phyloP scores from a whole-genome alignment of 768 basidiomycete species.

The Rhodotorula sphaerocarpa region DNA sequence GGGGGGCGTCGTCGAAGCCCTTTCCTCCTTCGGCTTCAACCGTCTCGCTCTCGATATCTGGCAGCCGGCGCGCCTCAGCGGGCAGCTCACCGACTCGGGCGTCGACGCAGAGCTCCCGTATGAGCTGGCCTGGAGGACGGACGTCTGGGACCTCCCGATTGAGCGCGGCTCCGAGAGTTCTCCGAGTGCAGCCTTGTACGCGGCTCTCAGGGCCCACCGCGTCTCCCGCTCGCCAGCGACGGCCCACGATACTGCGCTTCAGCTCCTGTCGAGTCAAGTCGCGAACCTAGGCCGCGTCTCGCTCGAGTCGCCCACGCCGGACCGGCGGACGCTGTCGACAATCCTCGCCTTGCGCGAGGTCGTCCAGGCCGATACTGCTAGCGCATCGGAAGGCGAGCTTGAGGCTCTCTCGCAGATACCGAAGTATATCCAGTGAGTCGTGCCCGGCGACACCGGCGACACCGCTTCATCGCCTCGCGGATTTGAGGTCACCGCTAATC shows the following conservation, averaged over 20 bases:
- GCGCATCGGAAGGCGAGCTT: no score
- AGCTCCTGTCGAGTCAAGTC: slow-evolving; percentile 56
- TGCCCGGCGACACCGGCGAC: no score
- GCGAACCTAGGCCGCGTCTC: slow-evolving; percentile 57
- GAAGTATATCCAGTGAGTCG: no score
- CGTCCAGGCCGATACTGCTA: not conserved
- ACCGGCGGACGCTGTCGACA: slow-evolving; percentile 59
- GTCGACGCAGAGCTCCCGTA: slow-evolving; percentile 52
- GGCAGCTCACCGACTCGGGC: slow-evolving; percentile 40
- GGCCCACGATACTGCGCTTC: slow-evolving; percentile 43
- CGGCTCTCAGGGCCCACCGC: slow-evolving; percentile 69
- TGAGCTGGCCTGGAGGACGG: slow-evolving; percentile 85
- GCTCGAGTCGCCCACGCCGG: slow-evolving; percentile 69
- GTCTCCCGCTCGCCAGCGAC: slow-evolving; percentile 45
- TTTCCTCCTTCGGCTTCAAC: slow-evolving; percentile 85
- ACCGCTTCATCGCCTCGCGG: slow-evolving; percentile 5
- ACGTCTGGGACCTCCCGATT: slow-evolving; percentile 71
- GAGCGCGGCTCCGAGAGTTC: slow-evolving; percentile 3
- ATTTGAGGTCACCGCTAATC: not conserved
- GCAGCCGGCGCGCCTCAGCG: slow-evolving; percentile 42
- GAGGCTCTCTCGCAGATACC: not conserved
- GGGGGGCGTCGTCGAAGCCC: slow-evolving; percentile 64
- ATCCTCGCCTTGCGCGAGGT: slow-evolving; percentile 77
- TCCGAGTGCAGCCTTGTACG: slow-evolving; percentile 61
- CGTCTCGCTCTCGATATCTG: slow-evolving; percentile 65